Evolutionary conservation across 441 rosid genomes (phyloP).

Genomic region (Metrosideros polymorpha): DNA sequence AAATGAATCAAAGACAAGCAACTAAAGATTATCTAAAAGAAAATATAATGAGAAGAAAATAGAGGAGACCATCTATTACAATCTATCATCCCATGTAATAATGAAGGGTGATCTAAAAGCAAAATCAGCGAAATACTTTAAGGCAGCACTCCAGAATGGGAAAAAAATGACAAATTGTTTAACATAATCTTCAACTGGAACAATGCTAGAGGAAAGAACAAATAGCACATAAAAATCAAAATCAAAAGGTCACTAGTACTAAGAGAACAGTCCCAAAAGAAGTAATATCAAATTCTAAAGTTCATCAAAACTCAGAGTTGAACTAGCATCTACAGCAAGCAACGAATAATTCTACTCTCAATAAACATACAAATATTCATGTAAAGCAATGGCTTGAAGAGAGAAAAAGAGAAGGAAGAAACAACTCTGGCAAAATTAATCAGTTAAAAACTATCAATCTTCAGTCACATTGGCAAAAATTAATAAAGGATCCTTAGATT

Average conservation of each 20-base stretch:
- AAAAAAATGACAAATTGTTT: not conserved
- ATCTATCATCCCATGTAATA: not conserved
- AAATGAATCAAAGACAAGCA: not conserved
- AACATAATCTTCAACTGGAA: not conserved
- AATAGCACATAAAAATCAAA: not conserved
- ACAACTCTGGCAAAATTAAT: not conserved
- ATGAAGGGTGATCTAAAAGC: not conserved
- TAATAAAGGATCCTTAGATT: not conserved
- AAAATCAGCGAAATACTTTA: not conserved
- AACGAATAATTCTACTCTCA: not conserved
- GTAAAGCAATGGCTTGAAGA: not conserved
- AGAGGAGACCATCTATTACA: not conserved
- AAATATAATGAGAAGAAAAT: not conserved
- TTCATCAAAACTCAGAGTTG: not conserved
- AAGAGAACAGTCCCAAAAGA: not conserved
- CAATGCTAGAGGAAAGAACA: not conserved
- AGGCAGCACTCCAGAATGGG: not conserved
- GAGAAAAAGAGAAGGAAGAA: not conserved
- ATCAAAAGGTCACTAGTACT: not conserved
- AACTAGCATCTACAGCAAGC: not conserved
- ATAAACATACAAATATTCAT: not conserved
- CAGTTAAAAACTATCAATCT: not conserved
- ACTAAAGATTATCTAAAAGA: not conserved
- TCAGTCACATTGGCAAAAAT: not conserved
- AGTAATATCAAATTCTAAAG: not conserved